Conservation (phyloP, 1,139 yeast genomes). For the Geotrichum europaeum region DNA sequence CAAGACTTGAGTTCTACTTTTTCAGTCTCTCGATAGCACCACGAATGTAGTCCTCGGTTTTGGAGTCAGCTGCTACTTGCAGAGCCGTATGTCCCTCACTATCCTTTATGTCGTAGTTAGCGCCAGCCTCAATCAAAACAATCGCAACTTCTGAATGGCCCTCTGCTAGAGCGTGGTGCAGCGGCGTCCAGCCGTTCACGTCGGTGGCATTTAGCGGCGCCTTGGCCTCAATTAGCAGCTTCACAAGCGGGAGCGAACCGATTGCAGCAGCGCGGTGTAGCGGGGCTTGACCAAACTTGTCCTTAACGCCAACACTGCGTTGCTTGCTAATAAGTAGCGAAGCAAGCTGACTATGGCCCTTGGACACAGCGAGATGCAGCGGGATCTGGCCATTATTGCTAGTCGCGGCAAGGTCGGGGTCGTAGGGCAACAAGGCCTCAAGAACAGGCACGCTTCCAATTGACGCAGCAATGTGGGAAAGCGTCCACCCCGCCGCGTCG, state of each 20-base stretch:
- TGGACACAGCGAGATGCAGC: slow-evolving; percentile 70
- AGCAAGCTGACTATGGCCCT: slow-evolving; percentile 52
- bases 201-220: slow-evolving; percentile 69
- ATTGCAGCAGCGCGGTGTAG: slow-evolving; percentile 79
- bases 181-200: slow-evolving; percentile 71
- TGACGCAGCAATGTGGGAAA: slow-evolving; percentile 75
- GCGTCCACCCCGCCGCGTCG: slow-evolving; percentile 85
- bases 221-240: slow-evolving; percentile 45
- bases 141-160: slow-evolving; percentile 80
- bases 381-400: slow-evolving; percentile 70
- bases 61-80: slow-evolving; percentile 58
- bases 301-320: slow-evolving; percentile 55
- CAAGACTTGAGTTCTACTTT: background rate
- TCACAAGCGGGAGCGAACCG: slow-evolving; percentile 56
- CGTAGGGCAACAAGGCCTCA: slow-evolving; percentile 39
- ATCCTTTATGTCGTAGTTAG: slow-evolving; percentile 48
- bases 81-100: slow-evolving; percentile 52
- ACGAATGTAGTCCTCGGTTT: slow-evolving; percentile 22
- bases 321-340: slow-evolving; percentile 47
- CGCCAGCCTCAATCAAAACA: slow-evolving; percentile 57
- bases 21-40: background rate
- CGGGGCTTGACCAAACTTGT: slow-evolving; percentile 58
- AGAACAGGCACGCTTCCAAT: slow-evolving; percentile 58
- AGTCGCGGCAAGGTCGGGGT: slow-evolving; percentile 45
- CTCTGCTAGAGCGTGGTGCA: slow-evolving; percentile 89